Evolutionary conservation across 1,284 basidiomycete species (phyloP).

Genomic region (Psilocybe mexicana): DNA sequence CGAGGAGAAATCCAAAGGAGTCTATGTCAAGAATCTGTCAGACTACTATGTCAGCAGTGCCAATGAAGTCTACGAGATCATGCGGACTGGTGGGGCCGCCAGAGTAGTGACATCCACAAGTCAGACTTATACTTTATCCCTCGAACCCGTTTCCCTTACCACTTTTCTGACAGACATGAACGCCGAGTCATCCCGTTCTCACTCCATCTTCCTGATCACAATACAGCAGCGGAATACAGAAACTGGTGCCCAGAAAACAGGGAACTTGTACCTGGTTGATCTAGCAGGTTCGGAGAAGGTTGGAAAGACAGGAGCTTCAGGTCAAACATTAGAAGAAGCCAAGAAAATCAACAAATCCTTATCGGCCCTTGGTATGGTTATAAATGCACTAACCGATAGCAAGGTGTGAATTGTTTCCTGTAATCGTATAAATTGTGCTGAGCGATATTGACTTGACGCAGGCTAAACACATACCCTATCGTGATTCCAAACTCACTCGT

Average conservation of each 20-base stretch:
- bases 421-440: background rate
- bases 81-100: constrained; percentile 92
- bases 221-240: constrained; percentile 98
- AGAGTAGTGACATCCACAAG: constrained; percentile 95
- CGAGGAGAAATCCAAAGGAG: constrained; percentile 96
- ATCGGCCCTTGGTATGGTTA: constrained; percentile 99
- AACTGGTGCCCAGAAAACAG: constrained; percentile 93
- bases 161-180: constrained; percentile 84
- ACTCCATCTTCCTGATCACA: constrained; percentile 98
- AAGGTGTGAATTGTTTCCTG: constrained; percentile 58
- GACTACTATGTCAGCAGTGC: constrained; percentile 98
- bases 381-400: constrained; percentile 95
- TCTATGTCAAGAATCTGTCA: constrained; percentile 97
- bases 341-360: constrained; percentile 99
- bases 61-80: constrained; percentile 98
- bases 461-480: constrained; percentile 98
- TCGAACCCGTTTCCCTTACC: constrained; percentile 1
- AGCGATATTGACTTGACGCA: constrained; percentile 33
- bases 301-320: constrained; percentile 98
- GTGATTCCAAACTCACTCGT: constrained; percentile 98
- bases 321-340: constrained; percentile 98
- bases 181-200: constrained; percentile 97
- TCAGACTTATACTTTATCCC: constrained; percentile 41
- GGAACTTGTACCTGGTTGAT: constrained; percentile 97
- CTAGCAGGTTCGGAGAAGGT: constrained; percentile 99